Evolutionary conservation across 202 grass and related monocot species (phyloP).

Genomic region (Cymbopogon flexuosus): DNA sequence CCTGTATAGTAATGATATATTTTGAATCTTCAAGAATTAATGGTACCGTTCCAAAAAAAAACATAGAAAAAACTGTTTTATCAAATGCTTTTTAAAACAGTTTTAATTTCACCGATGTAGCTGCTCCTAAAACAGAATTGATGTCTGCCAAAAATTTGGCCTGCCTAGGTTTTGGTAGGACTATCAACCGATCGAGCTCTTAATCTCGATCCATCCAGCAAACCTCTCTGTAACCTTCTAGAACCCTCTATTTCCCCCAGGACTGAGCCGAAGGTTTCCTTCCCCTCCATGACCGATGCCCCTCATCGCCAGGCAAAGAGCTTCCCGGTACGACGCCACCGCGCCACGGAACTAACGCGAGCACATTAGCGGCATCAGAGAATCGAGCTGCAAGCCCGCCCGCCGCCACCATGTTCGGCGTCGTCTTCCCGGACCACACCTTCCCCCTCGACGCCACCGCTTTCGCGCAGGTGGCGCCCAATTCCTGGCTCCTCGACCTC

Average conservation of each 20-base stretch:
- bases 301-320: not conserved
- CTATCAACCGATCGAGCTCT: not conserved
- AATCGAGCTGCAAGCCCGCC: not conserved
- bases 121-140: too few relatives aligned
- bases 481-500: constrained; percentile 81
- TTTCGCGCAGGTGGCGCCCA: constrained; percentile 67
- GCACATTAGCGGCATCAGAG: not conserved
- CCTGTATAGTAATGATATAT: too few relatives aligned
- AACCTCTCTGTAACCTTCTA: constrained; percentile 32
- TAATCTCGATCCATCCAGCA: not conserved
- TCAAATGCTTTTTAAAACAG: too few relatives aligned
- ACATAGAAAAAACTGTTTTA: too few relatives aligned
- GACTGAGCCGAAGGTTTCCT: constrained; percentile 10
- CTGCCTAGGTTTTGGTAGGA: not conserved
- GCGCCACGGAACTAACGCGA: not conserved
- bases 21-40: too few relatives aligned
- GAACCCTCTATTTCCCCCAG: constrained; percentile 34
- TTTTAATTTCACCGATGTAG: too few relatives aligned
- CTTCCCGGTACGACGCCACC: not conserved
- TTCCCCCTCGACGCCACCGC: constrained; percentile 72
- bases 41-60: too few relatives aligned
- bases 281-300: not conserved
- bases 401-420: constrained; percentile 63
- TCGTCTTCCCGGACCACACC: constrained; percentile 87
- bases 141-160: too few relatives aligned